Conservation (phyloP, 768 basidiomycete species). For the Lentinus tigrinus region DNA sequence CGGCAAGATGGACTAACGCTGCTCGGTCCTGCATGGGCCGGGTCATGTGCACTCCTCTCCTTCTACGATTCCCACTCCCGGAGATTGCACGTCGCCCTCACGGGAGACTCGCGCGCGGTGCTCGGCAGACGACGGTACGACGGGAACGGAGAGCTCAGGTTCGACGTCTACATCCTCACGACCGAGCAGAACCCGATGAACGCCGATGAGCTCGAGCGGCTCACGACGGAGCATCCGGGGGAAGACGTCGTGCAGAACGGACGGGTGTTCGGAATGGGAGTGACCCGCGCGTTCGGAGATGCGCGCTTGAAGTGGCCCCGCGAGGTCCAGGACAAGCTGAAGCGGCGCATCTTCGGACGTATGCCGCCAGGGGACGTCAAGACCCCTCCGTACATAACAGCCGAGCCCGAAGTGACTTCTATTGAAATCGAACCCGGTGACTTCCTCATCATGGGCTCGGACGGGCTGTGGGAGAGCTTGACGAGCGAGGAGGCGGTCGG, state of each 20-base stretch:
- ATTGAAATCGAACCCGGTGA: slow-evolving; percentile 43
- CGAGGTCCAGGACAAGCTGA: slow-evolving; percentile 37
- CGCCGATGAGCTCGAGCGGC: slow-evolving; percentile 31
- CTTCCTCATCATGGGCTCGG: slow-evolving; percentile 53
- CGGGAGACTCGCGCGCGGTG: slow-evolving; percentile 50
- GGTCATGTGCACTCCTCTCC: slow-evolving; percentile 45
- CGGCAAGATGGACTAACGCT: slow-evolving; percentile 27
- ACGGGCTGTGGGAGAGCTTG: slow-evolving; percentile 54
- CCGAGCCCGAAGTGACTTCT: slow-evolving; percentile 50
- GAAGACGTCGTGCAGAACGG: slow-evolving; percentile 32
- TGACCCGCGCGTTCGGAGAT: slow-evolving; percentile 44
- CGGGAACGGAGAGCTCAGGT: slow-evolving; percentile 30
- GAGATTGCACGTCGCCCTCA: slow-evolving; percentile 41
- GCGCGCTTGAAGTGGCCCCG: slow-evolving; percentile 42
- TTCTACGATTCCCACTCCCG: slow-evolving; percentile 42
- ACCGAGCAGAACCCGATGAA: slow-evolving; percentile 38
- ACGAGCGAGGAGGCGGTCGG: slow-evolving; percentile 55
- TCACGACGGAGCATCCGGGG: slow-evolving; percentile 32
- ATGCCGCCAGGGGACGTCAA: slow-evolving; percentile 29
- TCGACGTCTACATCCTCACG: slow-evolving; percentile 40
- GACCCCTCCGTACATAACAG: slow-evolving; percentile 53
- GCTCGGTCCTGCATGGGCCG: slow-evolving; percentile 36
- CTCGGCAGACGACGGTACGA: slow-evolving; percentile 40
- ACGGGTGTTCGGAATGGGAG: slow-evolving; percentile 40
- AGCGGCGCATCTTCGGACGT: slow-evolving; percentile 36